Conservation (phyloP, 1,284 basidiomycete genomes). For the Polyporus tsugae region DNA sequence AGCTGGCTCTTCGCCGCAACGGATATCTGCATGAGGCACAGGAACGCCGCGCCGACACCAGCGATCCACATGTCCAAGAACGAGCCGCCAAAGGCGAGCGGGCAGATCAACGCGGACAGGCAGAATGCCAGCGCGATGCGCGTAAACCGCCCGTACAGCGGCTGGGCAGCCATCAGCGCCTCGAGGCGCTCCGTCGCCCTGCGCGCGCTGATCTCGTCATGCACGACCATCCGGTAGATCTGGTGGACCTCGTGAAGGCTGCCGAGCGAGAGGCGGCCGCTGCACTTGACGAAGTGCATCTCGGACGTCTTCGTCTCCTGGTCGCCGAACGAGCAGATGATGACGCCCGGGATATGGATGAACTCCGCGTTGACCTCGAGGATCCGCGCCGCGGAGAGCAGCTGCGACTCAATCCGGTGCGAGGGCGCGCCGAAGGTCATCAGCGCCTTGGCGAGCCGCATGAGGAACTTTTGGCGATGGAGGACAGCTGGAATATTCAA, state of each 20-base stretch:
- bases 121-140: constrained; percentile 75
- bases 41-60: constrained; percentile 68
- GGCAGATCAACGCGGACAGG: constrained; percentile 80
- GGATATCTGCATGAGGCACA: constrained; percentile 75
- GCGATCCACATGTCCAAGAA: constrained; percentile 86
- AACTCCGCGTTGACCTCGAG: constrained; percentile 87
- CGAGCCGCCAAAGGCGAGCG: constrained; percentile 85
- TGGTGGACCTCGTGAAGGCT: constrained; percentile 79
- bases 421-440: constrained; percentile 78
- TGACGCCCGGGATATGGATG: constrained; percentile 81
- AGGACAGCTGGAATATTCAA: constrained; percentile 51
- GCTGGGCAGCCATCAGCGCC: constrained; percentile 58
- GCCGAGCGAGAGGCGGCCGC: constrained; percentile 78
- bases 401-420: constrained; percentile 75
- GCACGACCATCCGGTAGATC: constrained; percentile 82
- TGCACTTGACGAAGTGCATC: constrained; percentile 83
- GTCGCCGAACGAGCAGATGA: constrained; percentile 86
- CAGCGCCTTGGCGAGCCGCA: constrained; percentile 69
- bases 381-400: constrained; percentile 79
- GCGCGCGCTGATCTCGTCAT: constrained; percentile 84
- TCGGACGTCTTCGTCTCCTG: constrained; percentile 80
- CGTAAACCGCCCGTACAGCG: constrained; percentile 65
- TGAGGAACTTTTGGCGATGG: constrained; percentile 67
- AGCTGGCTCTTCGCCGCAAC: constrained; percentile 78
- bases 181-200: constrained; percentile 64